Conservation (phyloP, 108 stramenopile species). For the Fistulifera solaris region DNA sequence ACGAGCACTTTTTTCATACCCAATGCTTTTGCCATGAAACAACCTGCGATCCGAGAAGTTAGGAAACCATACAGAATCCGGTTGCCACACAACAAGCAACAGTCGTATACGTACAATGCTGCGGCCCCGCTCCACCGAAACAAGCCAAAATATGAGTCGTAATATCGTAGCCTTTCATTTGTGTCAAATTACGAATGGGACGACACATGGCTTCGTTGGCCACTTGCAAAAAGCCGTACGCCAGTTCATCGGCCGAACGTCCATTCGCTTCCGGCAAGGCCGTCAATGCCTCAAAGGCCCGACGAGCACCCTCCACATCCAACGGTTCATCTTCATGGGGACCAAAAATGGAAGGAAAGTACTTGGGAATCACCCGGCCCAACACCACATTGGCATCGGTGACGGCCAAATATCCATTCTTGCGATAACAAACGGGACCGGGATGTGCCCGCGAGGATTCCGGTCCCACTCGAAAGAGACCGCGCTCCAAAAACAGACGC, state of each 20-base stretch:
- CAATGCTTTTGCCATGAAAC: slow-evolving; percentile 86
- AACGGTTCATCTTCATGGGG: slow-evolving; percentile 91
- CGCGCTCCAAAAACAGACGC: slow-evolving; percentile 80
- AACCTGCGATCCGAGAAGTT: slow-evolving; percentile 25
- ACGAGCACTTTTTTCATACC: slow-evolving; percentile 92
- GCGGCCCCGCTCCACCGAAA: slow-evolving; percentile 98
- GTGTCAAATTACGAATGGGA: slow-evolving; percentile 97
- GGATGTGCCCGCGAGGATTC: slow-evolving; percentile 96
- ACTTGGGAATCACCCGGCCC: slow-evolving; percentile 84
- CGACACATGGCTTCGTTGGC: slow-evolving; percentile 99
- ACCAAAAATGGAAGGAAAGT: slow-evolving; percentile 97
- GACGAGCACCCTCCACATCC: slow-evolving; percentile 79
- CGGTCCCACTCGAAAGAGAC: slow-evolving; percentile 94
- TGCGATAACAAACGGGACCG: slow-evolving; percentile 97
- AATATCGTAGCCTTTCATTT: slow-evolving; percentile 91
- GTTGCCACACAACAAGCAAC: slow-evolving; percentile 59
- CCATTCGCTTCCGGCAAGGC: slow-evolving; percentile 53
- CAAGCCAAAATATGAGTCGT: slow-evolving; percentile 85
- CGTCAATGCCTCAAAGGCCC: slow-evolving; percentile 73
- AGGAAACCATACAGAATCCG: background rate
- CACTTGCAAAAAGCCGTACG: slow-evolving; percentile 94
- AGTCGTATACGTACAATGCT: slow-evolving; percentile 49
- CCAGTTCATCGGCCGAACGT: slow-evolving; percentile 77
- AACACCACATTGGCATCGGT: slow-evolving; percentile 98
- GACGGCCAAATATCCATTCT: slow-evolving; percentile 93